Evolutionary conservation across 2,329 filamentous ascomycete genomes (phyloP).

Genomic region (Ascochyta clinopodiicola): DNA sequence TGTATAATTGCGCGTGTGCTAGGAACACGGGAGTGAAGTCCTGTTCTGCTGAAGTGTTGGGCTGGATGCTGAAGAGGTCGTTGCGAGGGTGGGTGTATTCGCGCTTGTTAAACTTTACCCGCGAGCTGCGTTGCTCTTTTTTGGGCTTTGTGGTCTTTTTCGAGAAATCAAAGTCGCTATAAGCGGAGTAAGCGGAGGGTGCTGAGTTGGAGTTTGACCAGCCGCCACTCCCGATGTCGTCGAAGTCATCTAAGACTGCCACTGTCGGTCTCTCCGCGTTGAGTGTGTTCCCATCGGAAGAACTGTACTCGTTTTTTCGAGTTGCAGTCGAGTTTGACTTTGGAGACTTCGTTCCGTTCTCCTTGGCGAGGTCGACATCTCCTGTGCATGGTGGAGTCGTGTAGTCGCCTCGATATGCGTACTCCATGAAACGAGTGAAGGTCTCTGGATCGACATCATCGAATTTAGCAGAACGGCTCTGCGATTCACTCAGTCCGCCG

Average conservation of each 20-base stretch:
- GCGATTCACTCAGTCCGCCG: conserved; percentile 29
- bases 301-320: neutral
- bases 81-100: neutral
- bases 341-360: neutral
- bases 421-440: conserved; percentile 38
- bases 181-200: conserved; percentile 1
- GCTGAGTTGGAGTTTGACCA: conserved; percentile 7
- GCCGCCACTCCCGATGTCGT: neutral
- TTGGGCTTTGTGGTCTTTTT: neutral
- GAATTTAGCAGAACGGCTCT: conserved; percentile 21
- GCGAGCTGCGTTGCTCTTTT: neutral
- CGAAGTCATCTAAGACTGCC: neutral
- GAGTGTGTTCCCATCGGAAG: neutral
- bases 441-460: conserved; percentile 27
- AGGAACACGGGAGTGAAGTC: conserved; percentile 34
- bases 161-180: neutral
- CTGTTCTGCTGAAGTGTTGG: conserved; percentile 7
- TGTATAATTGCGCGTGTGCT: conserved; percentile 41
- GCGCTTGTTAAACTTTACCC: neutral
- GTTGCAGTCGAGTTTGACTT: neutral
- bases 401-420: conserved; percentile 35
- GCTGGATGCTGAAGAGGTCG: conserved; percentile 1
- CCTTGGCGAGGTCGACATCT: neutral
- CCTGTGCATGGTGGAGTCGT: conserved; percentile 18
- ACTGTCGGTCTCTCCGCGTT: no score